Percentiles rank a stretch among this genome's conserved stretches.
These are phyloP conservation scores for Chlamydomonas incerta DNA, from an alignment of 139 green algal genomes.

Conservation along the genomic window DNA sequence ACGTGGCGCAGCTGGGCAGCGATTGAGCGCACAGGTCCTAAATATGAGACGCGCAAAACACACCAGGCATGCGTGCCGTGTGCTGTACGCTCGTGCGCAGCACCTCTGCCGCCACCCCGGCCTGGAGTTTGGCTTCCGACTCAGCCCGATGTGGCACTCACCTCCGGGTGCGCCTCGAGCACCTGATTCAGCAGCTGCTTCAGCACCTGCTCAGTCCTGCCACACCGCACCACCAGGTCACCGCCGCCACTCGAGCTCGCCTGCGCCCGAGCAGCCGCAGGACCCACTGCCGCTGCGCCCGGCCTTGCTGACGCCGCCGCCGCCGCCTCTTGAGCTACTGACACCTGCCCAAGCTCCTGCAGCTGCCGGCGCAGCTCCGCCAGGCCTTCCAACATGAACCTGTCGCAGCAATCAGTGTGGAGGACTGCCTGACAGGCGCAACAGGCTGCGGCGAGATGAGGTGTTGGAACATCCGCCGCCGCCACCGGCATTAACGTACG, in stretches of 20 bases:
- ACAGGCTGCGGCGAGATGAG: too few species aligned
- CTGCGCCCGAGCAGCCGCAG: background rate
- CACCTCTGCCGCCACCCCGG: too few species aligned
- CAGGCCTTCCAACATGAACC: slow-evolving; percentile 10
- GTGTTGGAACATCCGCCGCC: too few species aligned
- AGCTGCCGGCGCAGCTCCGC: background rate
- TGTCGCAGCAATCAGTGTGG: too few species aligned
- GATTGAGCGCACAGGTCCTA: too few species aligned
- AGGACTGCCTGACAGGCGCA: too few species aligned
- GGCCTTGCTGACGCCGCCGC: background rate
- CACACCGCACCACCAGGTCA: slow-evolving; percentile 5
- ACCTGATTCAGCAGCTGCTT: background rate
- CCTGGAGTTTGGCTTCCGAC: too few species aligned
- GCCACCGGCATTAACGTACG: too few species aligned
- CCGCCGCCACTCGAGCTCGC: background rate
- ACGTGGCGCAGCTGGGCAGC: slow-evolving; percentile 13
- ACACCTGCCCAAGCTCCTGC: background rate
- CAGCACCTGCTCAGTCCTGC: background rate
- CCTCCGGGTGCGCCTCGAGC: background rate
- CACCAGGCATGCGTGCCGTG: too few species aligned
- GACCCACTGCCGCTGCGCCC: background rate
- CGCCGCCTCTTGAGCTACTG: background rate
- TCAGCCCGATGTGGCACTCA: background rate
- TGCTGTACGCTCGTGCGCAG: too few species aligned
- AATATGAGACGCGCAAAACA: too few species aligned